A percentile compares a stretch with the other conserved stretches of the same genome.
These are phyloP conservation scores for Pseudozyma tsukubaensis DNA, from an alignment of 1,284 basidiomycete genomes.

Conservation along the genomic window DNA sequence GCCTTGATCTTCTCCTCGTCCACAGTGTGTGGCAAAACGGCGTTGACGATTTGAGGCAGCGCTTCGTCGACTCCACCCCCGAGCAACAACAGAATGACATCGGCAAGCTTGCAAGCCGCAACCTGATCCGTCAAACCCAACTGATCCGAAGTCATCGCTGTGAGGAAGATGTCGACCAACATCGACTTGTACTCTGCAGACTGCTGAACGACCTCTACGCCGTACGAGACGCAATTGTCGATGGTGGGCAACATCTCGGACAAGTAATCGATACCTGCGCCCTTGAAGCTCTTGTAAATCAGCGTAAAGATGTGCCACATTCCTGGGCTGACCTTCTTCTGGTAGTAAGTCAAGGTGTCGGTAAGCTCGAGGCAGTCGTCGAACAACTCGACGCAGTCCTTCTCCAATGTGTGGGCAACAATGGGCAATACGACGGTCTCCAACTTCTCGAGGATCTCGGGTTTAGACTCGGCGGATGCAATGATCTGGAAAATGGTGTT, in stretches of 20 bases:
- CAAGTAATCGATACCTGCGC: slow-evolving; percentile 82
- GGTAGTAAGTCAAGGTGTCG: slow-evolving; percentile 85
- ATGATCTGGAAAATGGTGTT: slow-evolving; percentile 72
- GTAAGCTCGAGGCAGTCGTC: slow-evolving; percentile 89
- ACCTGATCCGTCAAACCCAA: slow-evolving; percentile 78
- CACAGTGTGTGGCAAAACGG: slow-evolving; percentile 49
- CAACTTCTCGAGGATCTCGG: slow-evolving; percentile 81
- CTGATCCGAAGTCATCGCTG: slow-evolving; percentile 77
- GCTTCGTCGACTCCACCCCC: slow-evolving; percentile 75
- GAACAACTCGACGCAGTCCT: slow-evolving; percentile 75
- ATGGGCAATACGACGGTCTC: slow-evolving; percentile 84
- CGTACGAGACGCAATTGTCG: slow-evolving; percentile 90
- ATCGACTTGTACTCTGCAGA: slow-evolving; percentile 82
- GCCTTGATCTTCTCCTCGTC: slow-evolving; percentile 73
- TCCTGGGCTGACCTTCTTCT: slow-evolving; percentile 78
- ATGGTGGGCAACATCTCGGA: slow-evolving; percentile 86
- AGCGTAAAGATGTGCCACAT: slow-evolving; percentile 90
- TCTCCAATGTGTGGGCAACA: slow-evolving; percentile 77
- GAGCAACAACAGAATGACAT: slow-evolving; percentile 83
- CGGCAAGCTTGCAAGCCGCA: slow-evolving; percentile 85
- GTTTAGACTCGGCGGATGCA: slow-evolving; percentile 78
- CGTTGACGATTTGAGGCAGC: slow-evolving; percentile 52
- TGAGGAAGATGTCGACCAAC: slow-evolving; percentile 85
- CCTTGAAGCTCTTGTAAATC: slow-evolving; percentile 86
- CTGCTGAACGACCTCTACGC: slow-evolving; percentile 79